Percentiles rank a stretch among this genome's conserved stretches.
Evolutionary conservation across 129 eudicot species (phyloP).

Genomic region (Daucus carota): DH1_v3.0 NC_030383.2:14144501-14145000

Average conservation of each 20-base stretch:
- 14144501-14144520: neutral
- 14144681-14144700: neutral
- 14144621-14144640: neutral
- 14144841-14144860: no score
- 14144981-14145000: neutral
- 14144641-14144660: neutral
- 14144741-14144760: neutral
- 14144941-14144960: no score
- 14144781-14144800: no score
- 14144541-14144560: neutral
- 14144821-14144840: no score
- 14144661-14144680: neutral
- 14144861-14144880: no score
- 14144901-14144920: neutral
- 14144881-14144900: neutral
- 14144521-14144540: neutral
- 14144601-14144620: no score
- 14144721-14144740: no score
- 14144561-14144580: neutral
- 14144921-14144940: neutral
- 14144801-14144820: no score
- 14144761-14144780: no score
- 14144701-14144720: neutral
- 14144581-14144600: neutral
- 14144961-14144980: neutral